phyloP scores from a whole-genome alignment of 2,329 filamentous ascomycete genomes.

The Endothia cerciana region DNA sequence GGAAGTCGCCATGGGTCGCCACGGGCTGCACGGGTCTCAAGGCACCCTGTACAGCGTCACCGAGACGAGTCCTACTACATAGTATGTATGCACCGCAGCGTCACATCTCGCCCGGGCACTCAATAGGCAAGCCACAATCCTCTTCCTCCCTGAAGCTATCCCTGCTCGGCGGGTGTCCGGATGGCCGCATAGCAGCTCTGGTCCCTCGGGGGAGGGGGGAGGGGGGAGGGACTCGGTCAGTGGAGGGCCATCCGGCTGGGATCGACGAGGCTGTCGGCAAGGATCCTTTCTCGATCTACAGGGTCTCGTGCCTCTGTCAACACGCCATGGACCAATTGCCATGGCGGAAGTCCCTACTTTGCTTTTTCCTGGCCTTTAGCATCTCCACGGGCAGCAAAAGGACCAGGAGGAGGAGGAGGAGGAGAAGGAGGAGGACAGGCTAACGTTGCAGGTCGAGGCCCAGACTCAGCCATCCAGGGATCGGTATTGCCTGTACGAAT shows the following conservation, averaged over 20 bases:
- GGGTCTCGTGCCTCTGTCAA: background rate
- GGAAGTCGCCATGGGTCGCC: background rate
- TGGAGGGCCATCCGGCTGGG: constrained; percentile 1
- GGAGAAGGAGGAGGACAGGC: background rate
- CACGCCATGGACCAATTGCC: background rate
- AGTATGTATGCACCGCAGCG: no score
- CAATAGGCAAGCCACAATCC: constrained; percentile 10
- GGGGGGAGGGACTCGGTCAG: background rate
- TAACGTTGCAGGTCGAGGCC: background rate
- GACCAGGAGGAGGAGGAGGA: background rate
- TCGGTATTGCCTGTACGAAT: background rate
- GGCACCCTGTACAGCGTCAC: background rate
- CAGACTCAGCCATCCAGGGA: background rate
- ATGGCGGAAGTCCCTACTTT: background rate
- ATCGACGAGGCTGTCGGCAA: background rate
- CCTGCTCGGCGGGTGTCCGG: constrained; percentile 7
- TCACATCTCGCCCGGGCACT: constrained; percentile 9
- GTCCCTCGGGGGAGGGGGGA: background rate
- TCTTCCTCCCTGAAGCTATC: background rate
- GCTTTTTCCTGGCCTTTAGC: background rate
- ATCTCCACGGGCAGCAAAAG: background rate
- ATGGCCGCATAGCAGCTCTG: background rate
- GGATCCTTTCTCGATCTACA: background rate
- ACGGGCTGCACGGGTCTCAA: background rate
- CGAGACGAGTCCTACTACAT: background rate